Conservation (phyloP, 2,329 filamentous ascomycete genomes). For the Dactylellina cionopaga region DNA sequence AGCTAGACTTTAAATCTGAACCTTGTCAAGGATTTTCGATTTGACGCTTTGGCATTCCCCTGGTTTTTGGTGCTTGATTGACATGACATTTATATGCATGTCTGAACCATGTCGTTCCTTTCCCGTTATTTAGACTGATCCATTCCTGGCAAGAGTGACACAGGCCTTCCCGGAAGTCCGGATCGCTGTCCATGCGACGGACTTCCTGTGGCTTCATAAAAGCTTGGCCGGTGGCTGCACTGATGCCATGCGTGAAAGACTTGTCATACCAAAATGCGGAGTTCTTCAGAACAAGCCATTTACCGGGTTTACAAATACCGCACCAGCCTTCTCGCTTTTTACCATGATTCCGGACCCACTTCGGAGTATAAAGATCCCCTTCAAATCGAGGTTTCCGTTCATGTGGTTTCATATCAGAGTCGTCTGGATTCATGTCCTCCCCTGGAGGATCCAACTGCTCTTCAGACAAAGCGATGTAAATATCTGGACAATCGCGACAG, state of each 20-base stretch:
- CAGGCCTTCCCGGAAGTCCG: conserved; percentile 82
- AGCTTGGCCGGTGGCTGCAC: conserved; percentile 78
- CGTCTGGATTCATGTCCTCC: conserved; percentile 81
- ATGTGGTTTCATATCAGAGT: conserved; percentile 78
- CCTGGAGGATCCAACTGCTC: conserved; percentile 78
- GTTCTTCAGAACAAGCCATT: conserved; percentile 91
- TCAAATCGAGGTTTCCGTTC: conserved; percentile 82
- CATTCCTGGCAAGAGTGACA: conserved; percentile 82
- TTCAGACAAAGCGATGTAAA: conserved; percentile 78
- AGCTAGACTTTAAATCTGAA: no score
- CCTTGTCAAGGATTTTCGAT: conserved; percentile 47
- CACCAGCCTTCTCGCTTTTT: conserved; percentile 92
- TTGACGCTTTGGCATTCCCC: conserved; percentile 74
- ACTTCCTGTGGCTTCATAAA: conserved; percentile 82
- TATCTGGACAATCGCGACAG: conserved; percentile 77
- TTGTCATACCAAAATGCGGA: conserved; percentile 95
- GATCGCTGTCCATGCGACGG: conserved; percentile 79
- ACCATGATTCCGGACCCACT: conserved; percentile 84
- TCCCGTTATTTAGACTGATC: conserved; percentile 86
- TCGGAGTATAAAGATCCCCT: conserved; percentile 83
- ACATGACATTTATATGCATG: conserved; percentile 77
- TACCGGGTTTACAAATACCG: conserved; percentile 83
- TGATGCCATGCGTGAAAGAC: conserved; percentile 87
- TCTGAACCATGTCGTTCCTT: conserved; percentile 88
- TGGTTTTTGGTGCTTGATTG: conserved; percentile 73